Evolutionary conservation across 2,329 filamentous ascomycete species (phyloP).

Genomic region (Laburnicola sp.): DNA sequence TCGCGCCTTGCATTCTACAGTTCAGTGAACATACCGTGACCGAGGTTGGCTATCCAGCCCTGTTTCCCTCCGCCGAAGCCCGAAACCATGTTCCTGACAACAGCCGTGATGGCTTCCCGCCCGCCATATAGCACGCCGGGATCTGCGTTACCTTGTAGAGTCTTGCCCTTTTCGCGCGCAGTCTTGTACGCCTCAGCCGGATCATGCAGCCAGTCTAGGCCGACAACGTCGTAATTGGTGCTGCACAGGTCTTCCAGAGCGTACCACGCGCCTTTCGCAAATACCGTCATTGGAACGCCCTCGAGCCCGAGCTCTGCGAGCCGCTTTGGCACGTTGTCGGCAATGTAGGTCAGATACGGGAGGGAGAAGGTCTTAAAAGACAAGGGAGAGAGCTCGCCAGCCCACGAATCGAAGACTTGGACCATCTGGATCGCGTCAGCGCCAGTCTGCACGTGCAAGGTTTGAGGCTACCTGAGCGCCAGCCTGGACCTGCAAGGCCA

Average conservation of each 20-base stretch:
- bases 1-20: neutral
- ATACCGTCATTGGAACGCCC: constrained; percentile 92
- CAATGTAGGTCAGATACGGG: constrained; percentile 84
- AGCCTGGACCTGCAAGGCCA: constrained; percentile 88
- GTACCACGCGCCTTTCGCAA: constrained; percentile 97
- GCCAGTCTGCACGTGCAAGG: neutral
- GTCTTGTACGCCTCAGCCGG: constrained; percentile 80
- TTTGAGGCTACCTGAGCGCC: constrained; percentile 72
- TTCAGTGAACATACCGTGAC: constrained; percentile 75
- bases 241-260: constrained; percentile 85
- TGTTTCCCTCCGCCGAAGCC: constrained; percentile 83
- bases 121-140: constrained; percentile 90
- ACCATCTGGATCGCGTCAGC: constrained; percentile 62
- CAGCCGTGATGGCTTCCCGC: constrained; percentile 75
- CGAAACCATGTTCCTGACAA: constrained; percentile 81
- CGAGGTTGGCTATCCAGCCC: constrained; percentile 96
- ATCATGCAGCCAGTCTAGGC: constrained; percentile 93
- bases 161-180: constrained; percentile 69
- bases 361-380: constrained; percentile 84
- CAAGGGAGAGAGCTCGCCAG: constrained; percentile 83
- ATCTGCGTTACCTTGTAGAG: constrained; percentile 93
- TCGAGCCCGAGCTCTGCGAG: constrained; percentile 75
- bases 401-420: constrained; percentile 99
- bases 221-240: constrained; percentile 89
- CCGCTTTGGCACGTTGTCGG: constrained; percentile 73